A percentile compares a stretch with the other conserved stretches of the same genome.
phyloP scores from a whole-genome alignment of 257 asterid genomes.

The Rubia yunnanensis region DNA sequence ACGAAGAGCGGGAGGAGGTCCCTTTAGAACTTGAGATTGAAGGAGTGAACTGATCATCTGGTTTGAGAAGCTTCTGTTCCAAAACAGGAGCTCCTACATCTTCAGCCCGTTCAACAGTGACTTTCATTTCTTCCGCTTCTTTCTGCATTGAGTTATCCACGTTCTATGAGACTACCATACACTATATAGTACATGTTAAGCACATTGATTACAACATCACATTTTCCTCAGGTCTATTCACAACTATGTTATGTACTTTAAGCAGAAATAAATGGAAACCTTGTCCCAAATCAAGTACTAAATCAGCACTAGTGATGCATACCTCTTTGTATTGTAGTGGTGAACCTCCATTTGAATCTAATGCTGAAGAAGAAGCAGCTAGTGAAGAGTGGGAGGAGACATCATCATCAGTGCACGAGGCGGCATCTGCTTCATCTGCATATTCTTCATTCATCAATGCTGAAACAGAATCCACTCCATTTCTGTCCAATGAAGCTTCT shows the following conservation, averaged over 20 bases:
- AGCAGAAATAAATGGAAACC: neutral
- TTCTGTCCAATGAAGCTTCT: conserved; percentile 46
- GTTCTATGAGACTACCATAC: conserved; percentile 7
- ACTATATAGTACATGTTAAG: neutral
- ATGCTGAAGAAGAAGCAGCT: conserved; percentile 44
- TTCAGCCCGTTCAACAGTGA: conserved; percentile 25
- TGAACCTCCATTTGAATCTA: conserved; percentile 50
- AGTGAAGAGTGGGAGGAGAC: conserved; percentile 62
- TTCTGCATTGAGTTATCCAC: conserved; percentile 37
- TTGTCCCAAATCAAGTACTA: neutral
- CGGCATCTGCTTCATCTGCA: conserved; percentile 65
- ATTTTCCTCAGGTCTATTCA: neutral
- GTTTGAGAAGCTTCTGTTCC: conserved; percentile 23
- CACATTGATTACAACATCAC: conserved; percentile 2
- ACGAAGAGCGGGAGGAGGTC: conserved; percentile 36
- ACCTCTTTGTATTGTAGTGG: conserved; percentile 53
- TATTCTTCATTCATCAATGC: conserved; percentile 59
- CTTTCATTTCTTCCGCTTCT: conserved; percentile 26
- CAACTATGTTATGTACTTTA: neutral
- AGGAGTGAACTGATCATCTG: conserved; percentile 29
- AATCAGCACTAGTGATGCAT: neutral
- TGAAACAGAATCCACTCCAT: conserved; percentile 47
- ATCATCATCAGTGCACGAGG: conserved; percentile 65
- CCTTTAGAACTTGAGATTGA: conserved; percentile 25
- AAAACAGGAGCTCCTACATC: conserved; percentile 18